A percentile compares a stretch with the other conserved stretches of the same genome.
Conservation (phyloP, 2,329 filamentous ascomycete genomes). For the Fusarium coffeatum region DNA sequence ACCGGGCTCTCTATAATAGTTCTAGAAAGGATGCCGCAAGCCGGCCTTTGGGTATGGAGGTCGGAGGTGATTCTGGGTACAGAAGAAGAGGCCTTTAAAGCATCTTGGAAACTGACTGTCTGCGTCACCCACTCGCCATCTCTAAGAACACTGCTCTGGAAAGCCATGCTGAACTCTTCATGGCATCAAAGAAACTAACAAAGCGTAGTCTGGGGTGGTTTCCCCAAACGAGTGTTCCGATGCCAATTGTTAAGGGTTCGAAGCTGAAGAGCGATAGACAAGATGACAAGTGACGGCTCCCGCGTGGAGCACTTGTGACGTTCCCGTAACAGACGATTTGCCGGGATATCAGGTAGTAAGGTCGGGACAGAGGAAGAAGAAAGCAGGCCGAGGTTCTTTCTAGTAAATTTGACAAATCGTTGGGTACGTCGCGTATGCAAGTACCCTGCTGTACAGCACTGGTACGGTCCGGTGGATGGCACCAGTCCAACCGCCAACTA, state of each 20-base stretch:
- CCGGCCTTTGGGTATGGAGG: conserved; percentile 58
- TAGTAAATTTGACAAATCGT: background rate
- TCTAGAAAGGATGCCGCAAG: conserved; percentile 79
- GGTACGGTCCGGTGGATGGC: conserved; percentile 8
- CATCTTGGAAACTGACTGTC: conserved; percentile 58
- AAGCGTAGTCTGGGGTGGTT: background rate
- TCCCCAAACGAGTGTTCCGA: background rate
- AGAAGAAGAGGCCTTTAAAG: conserved; percentile 54
- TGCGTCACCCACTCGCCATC: conserved; percentile 69
- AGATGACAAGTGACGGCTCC: background rate
- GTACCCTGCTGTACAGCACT: conserved; percentile 3
- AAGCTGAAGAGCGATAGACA: background rate
- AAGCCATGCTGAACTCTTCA: conserved; percentile 53
- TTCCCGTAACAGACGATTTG: conserved; percentile 5
- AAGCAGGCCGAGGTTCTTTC: background rate
- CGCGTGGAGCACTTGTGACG: conserved; percentile 9
- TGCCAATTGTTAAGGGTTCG: background rate
- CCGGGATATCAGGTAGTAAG: background rate
- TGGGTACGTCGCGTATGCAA: conserved; percentile 6
- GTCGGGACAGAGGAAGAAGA: background rate
- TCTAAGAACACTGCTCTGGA: conserved; percentile 66
- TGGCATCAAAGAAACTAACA: conserved; percentile 33
- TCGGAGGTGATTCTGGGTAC: conserved; percentile 48
- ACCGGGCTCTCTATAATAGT: conserved; percentile 82
- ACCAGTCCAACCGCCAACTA: conserved; percentile 15